Base-by-base conservation (phyloP, 768 basidiomycete species). In the Dendrothele bispora region DNA sequence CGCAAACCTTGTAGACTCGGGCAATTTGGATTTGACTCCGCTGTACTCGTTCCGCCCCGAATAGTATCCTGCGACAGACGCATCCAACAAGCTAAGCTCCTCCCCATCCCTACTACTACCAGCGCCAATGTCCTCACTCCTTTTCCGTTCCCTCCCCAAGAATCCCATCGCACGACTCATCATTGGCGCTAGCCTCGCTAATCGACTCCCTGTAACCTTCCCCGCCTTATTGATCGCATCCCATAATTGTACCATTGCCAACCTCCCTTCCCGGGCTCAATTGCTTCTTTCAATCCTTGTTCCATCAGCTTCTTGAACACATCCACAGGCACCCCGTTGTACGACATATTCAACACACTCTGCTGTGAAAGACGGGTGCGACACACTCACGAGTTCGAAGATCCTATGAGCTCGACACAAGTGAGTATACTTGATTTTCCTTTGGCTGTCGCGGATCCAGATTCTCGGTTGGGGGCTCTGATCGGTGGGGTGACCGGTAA, bases 91-190 rank as follows among this genome's bases (percentile, higher is more conserved):
- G n/a, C n/a, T n/a, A n/a, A n/a, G n/a, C n/a, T n/a, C n/a, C n/a
- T n/a, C n/a, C n/a, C n/a, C n/a, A n/a, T n/a, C n/a, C n/a, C n/a
- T n/a, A n/a, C n/a, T n/a, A n/a, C n/a, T n/a, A 14, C 67, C 66
- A 10, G 57, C 58, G 5, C 32, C 46, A 1, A 58, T 55, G 12
- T 56, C 49, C 0, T 63, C 67, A 2, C 63, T 58, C 62, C 17
- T 35, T n/a, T n/a, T n/a, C n/a, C n/a, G n/a, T n/a, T n/a, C n/a
- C n/a, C n/a, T n/a, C 2, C 68, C 64, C 12, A 71, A 62, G 3
- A 86, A 58, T 1, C 87, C 88, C 0, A 86, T 60, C 0, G 77
- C 83, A 24, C 87, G 78, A 43, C 75, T 75, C n/a, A 73, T 60
- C 0, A 78, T 77, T 18, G 67, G 61, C 0, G 78, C 72, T 0